These are phyloP conservation scores for Vigna unguiculata DNA, from an alignment of 306 rosid genomes.

Conservation along the genomic window DNA sequence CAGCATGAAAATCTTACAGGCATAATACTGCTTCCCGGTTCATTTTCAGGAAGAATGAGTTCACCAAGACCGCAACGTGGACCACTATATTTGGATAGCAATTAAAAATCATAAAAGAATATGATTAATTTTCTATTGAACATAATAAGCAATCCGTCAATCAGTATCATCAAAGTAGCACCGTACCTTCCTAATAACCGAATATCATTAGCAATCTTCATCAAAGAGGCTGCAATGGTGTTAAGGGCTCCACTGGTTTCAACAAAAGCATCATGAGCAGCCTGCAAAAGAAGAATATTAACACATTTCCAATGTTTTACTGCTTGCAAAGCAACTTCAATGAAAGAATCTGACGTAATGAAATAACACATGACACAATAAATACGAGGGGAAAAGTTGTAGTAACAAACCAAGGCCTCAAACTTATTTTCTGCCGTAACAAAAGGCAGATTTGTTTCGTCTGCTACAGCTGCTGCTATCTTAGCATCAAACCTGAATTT, in stretches of 20 bases:
- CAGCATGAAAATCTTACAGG: conserved; percentile 69
- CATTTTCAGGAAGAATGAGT: conserved; percentile 98
- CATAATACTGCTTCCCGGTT: conserved; percentile 99
- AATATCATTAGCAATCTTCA: conserved; percentile 96
- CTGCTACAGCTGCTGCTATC: conserved; percentile 95
- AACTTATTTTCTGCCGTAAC: conserved; percentile 97
- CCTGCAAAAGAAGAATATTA: conserved; percentile 61
- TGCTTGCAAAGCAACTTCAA: conserved; percentile 31
- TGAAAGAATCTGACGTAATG: conserved; percentile 29
- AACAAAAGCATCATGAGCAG: conserved; percentile 99
- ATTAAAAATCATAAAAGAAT: conserved; percentile 31
- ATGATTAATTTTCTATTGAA: neutral
- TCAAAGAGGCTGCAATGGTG: conserved; percentile 85
- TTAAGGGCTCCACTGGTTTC: conserved; percentile 93
- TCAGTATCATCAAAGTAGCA: conserved; percentile 23
- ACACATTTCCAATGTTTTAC: conserved; percentile 33
- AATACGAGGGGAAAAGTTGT: conserved; percentile 29
- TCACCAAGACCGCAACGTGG: conserved; percentile 99
- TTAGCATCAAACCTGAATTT: conserved; percentile 84
- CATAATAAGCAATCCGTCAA: neutral
- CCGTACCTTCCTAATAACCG: conserved; percentile 92
- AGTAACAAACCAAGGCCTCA: conserved; percentile 93
- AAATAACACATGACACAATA: conserved; percentile 16
- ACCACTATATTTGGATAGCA: conserved; percentile 67
- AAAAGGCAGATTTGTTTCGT: conserved; percentile 87